Conservation (phyloP, 768 basidiomycete genomes). For the Ephemerocybe angulata region DNA sequence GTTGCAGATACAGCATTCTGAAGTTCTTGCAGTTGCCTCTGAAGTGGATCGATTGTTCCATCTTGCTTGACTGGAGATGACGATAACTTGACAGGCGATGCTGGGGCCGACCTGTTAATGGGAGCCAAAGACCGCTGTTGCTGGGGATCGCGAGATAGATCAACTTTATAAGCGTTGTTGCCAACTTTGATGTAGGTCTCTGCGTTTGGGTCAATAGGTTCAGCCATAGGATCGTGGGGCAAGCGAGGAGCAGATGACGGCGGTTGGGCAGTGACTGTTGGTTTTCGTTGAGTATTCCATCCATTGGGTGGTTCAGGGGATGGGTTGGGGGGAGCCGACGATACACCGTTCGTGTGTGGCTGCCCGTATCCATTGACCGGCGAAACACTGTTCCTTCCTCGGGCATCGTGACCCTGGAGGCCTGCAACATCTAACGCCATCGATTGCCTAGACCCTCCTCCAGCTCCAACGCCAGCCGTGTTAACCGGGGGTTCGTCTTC, state of each 20-base stretch:
- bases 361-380: conserved; percentile 8
- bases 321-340: conserved; percentile 8
- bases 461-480: conserved; percentile 70
- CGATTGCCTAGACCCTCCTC: conserved; percentile 37
- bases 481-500: conserved; percentile 50
- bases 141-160: conserved; percentile 65
- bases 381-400: conserved; percentile 3
- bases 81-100: conserved; percentile 5
- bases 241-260: conserved; percentile 25
- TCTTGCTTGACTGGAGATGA: conserved; percentile 19
- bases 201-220: conserved; percentile 60
- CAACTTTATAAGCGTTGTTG: conserved; percentile 60
- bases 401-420: conserved; percentile 27
- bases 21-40: conserved; percentile 62
- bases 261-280: conserved; percentile 18
- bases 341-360: conserved; percentile 8
- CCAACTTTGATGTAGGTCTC: conserved; percentile 73
- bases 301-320: conserved; percentile 17
- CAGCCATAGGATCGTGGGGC: conserved; percentile 48
- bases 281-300: conserved; percentile 22
- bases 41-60: conserved; percentile 55
- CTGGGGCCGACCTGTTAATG: not conserved
- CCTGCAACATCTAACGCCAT: conserved; percentile 22
- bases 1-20: conserved; percentile 43
- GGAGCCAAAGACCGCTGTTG: conserved; percentile 19